phyloP scores from a whole-genome alignment of 257 asterid genomes.

The Fraxinus americana region DNA sequence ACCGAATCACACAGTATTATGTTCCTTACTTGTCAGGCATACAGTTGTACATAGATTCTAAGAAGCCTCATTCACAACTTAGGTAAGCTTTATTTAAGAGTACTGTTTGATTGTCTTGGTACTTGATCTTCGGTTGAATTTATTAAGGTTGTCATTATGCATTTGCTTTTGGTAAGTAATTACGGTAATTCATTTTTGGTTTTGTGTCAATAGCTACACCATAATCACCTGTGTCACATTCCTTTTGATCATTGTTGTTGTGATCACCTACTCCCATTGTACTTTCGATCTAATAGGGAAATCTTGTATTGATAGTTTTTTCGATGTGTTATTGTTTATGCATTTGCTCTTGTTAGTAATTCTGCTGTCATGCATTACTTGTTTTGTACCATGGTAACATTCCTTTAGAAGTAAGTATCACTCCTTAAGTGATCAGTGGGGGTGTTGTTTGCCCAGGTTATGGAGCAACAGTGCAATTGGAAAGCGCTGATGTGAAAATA shows the following conservation, averaged over 20 bases:
- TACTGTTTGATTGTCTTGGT: not conserved
- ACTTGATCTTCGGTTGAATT: not conserved
- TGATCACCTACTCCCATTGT: not conserved
- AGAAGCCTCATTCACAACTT: constrained; percentile 37
- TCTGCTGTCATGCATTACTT: not conserved
- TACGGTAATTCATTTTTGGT: not conserved
- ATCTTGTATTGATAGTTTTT: not conserved
- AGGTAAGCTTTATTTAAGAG: constrained; percentile 39
- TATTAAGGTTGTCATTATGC: constrained; percentile 7
- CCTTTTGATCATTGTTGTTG: not conserved
- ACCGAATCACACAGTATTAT: constrained; percentile 63
- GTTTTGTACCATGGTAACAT: not conserved
- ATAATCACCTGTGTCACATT: not conserved
- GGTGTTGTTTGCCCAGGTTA: not conserved
- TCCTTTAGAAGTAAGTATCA: not conserved
- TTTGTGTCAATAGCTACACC: not conserved
- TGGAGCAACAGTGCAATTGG: not conserved
- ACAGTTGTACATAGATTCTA: constrained; percentile 61
- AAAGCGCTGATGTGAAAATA: too few species aligned
- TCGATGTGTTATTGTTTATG: not conserved
- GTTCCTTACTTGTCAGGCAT: constrained; percentile 81
- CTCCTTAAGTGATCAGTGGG: not conserved
- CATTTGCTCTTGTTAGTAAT: not conserved
- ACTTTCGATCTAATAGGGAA: not conserved
- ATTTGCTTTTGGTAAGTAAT: constrained; percentile 15